A percentile compares a stretch with the other conserved stretches of the same genome.
Evolutionary conservation across 2,329 filamentous ascomycete genomes (phyloP).

Genomic region (Hypoxylon sp.): DNA sequence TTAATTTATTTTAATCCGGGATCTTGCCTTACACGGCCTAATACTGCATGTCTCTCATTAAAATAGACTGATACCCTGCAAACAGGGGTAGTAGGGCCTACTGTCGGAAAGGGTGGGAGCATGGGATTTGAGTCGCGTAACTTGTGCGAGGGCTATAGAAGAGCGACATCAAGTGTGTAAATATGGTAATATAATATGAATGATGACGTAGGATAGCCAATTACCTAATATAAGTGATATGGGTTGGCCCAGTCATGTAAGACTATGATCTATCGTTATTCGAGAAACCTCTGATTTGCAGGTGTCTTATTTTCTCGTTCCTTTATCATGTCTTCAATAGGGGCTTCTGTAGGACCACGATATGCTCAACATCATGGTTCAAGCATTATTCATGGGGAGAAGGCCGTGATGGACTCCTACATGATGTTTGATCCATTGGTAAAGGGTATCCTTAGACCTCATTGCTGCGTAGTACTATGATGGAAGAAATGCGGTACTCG

Average conservation of each 20-base stretch:
- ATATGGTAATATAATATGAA: not conserved
- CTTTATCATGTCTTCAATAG: no score
- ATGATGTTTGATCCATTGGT: no score
- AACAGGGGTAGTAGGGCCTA: not conserved
- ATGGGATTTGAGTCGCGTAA: not conserved
- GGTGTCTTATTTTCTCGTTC: no score
- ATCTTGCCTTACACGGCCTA: not conserved
- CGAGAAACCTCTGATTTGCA: no score
- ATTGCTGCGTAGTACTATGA: no score
- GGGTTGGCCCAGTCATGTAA: not conserved
- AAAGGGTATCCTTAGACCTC: no score
- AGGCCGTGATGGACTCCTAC: no score
- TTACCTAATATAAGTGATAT: not conserved
- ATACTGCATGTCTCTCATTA: not conserved
- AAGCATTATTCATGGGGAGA: no score
- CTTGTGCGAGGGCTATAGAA: not conserved
- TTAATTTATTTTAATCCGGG: not conserved
- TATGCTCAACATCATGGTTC: no score
- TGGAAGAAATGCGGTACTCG: not conserved
- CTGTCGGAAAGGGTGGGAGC: not conserved
- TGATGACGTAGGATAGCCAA: not conserved
- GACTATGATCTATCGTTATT: no score
- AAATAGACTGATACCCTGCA: conserved; percentile 1
- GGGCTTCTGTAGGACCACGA: no score
- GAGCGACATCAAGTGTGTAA: not conserved